A percentile compares a stretch with the other conserved stretches of the same genome.
Evolutionary conservation across 164 flowering plant species (phyloP).

Genomic region (Echeveria elegans): DNA sequence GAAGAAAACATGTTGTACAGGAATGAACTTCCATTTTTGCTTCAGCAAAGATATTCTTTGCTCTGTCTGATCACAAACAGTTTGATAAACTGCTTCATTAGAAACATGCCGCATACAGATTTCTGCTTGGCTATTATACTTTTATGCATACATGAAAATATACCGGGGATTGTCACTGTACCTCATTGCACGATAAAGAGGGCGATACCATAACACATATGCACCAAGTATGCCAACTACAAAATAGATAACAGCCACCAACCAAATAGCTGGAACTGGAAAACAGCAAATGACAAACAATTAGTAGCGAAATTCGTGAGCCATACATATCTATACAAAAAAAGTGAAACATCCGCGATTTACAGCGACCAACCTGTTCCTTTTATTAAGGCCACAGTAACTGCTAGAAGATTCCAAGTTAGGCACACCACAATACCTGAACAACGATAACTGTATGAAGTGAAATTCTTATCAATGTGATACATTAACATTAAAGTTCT

Average conservation of each 20-base stretch:
- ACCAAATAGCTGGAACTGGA: constrained; percentile 78
- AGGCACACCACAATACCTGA: constrained; percentile 59
- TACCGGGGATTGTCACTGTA: no score
- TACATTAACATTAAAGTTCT: background rate
- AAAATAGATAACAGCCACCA: constrained; percentile 87
- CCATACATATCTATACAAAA: constrained; percentile 10
- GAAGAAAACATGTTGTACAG: no score
- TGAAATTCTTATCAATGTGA: background rate
- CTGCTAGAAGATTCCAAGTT: constrained; percentile 80
- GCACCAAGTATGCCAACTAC: constrained; percentile 87
- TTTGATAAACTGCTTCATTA: no score
- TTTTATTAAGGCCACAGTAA: constrained; percentile 82
- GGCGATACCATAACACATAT: constrained; percentile 94
- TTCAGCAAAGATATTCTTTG: no score
- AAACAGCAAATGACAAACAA: background rate
- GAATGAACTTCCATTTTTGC: no score
- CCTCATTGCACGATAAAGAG: constrained; percentile 97
- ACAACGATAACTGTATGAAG: background rate
- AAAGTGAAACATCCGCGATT: background rate
- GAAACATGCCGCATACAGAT: no score
- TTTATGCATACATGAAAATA: no score
- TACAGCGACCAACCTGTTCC: constrained; percentile 49
- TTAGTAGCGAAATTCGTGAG: background rate
- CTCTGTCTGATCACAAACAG: no score
- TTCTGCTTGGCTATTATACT: no score